Evolutionary conservation across 495 filamentous ascomycete species (phyloP), one percentile per base, ranked within the genome.

Genomic region (Pseudevernia furfuracea): DNA sequence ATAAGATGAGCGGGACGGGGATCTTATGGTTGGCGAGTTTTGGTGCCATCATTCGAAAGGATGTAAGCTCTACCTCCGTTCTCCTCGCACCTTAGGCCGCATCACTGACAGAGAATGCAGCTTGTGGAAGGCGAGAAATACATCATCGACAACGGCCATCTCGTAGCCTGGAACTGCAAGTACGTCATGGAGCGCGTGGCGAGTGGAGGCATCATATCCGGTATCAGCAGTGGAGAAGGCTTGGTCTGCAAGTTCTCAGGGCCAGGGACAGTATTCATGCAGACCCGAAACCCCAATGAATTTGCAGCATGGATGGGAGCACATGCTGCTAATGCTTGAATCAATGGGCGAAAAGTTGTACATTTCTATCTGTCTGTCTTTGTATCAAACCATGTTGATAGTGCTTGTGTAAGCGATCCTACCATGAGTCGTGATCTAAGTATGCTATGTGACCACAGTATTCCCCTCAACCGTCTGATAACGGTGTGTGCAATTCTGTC

Each of bases 101-200:
- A 25, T 5, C 57, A 19, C 30, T 60, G 28, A 30, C 48, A 34
- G 14, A 12, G 39, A 9, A 63, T 36, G 34, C 64, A 94, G 87
- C 81, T 96, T 30, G 78, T 75, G 38, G 84, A 88, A 10, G 85
- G 85, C 4, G 93, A 97, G 71, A 85, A 85, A 62, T 98, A 96
- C 73, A 89, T 91, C 63, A 85, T 98, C 59, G 92, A 98, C 70
- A 98, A 98, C 70, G 93, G 92, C 14, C 92, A 98, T 67, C 79
- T 98, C 9, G 92, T 98, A 1, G 95, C 94, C 7, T 98, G 94
- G 94, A 97, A 97, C 71, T 93, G 90, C 74, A 89, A 95, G 66
- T 98, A 97, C 71, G 78, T 87, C 15, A 84, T 97, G 55, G 90
- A 96, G 75, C 87, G 95, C 12, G 89, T 92, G 15, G 85, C 94